Base-by-base conservation (phyloP, 2,329 filamentous ascomycete species). In the Sarocladiaceae sp. region DNA sequence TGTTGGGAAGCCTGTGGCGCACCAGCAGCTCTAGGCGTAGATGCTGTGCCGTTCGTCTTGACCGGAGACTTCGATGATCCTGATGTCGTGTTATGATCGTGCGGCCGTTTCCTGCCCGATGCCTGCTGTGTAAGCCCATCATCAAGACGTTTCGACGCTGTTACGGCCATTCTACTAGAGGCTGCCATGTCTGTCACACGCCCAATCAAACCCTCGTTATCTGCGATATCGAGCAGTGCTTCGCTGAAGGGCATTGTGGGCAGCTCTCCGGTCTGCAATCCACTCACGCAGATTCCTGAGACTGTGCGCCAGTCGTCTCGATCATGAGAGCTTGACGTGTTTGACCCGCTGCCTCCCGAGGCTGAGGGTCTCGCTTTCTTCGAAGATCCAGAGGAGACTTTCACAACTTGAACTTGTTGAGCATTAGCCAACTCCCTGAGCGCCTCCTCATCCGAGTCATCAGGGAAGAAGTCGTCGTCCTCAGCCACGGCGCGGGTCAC, bases 391-490 rank as follows among this genome's bases (percentile, higher is more conserved):
- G 9, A n/a, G 4, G 23, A 41, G 4, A 29, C 37, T 5, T 41
- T 29, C 15, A 27, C 23, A 13, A 27, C 15, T 11, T 41, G 9
- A 12, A 29, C n/a, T 15, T 41, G 21, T 15, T 41, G 19, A 4
- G 37, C 37, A 24, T 41, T 41, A 24, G 20, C 23, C 12, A 60
- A 52, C 27, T 64, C 58, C 15, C 57, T 50, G 34, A 66, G 52
- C 3, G 58, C 53, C n/a, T 78, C 73, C 45, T 78, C 74, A 39
- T 80, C 75, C 1, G 69, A 76, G 47, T 79, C 75, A 24, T 72
- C 68, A 1, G 66, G 61, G 43, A 70, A 71, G n/a, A 66, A 53
- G 6, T 69, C 66, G 18, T 73, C 68, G n/a, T 74, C 64, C 1
- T 69, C 67, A 33, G 71, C 60, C n/a, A 68, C 62, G 21, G 64